Conservation (phyloP, 805 yeast species). For the Sugiyamaella smithiae region DNA sequence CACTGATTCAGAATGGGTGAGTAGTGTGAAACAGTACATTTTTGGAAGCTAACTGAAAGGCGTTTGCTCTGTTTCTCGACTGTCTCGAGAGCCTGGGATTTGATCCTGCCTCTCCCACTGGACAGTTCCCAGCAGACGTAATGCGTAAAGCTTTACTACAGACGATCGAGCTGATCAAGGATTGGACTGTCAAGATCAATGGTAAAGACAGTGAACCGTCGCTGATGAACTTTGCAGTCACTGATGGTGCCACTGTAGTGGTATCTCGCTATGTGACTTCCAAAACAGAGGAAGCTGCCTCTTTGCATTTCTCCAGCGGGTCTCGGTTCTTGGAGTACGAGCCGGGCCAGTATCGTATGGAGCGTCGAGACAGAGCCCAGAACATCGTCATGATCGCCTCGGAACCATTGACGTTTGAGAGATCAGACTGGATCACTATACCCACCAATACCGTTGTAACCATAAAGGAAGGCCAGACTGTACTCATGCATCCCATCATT, state of each 20-base stretch:
- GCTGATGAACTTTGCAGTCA: conserved; percentile 86
- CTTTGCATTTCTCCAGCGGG: conserved; percentile 91
- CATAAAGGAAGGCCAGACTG: conserved; percentile 71
- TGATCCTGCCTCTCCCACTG: conserved; percentile 58
- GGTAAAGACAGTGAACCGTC: conserved; percentile 61
- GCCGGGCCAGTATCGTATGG: conserved; percentile 93
- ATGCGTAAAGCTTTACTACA: conserved; percentile 66
- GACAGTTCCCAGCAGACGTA: conserved; percentile 46
- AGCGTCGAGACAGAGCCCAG: conserved; percentile 86
- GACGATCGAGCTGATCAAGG: conserved; percentile 71
- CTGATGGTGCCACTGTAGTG: conserved; percentile 85
- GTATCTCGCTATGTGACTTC: conserved; percentile 88
- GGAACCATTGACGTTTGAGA: conserved; percentile 93
- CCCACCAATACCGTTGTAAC: conserved; percentile 89
- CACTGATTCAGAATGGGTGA: conserved; percentile 87
- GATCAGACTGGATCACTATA: conserved; percentile 96
- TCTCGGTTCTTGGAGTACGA: conserved; percentile 84
- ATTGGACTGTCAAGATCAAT: conserved; percentile 69
- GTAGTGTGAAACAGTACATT: not conserved
- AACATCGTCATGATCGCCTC: conserved; percentile 96
- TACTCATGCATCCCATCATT: conserved; percentile 80
- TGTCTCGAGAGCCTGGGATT: conserved; percentile 70
- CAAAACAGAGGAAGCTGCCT: conserved; percentile 91
- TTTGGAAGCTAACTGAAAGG: conserved; percentile 2
- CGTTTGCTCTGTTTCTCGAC: conserved; percentile 84